These are phyloP conservation scores for Aspergillus avenaceus DNA, from an alignment of 495 filamentous ascomycete species.

Conservation along the genomic window DNA sequence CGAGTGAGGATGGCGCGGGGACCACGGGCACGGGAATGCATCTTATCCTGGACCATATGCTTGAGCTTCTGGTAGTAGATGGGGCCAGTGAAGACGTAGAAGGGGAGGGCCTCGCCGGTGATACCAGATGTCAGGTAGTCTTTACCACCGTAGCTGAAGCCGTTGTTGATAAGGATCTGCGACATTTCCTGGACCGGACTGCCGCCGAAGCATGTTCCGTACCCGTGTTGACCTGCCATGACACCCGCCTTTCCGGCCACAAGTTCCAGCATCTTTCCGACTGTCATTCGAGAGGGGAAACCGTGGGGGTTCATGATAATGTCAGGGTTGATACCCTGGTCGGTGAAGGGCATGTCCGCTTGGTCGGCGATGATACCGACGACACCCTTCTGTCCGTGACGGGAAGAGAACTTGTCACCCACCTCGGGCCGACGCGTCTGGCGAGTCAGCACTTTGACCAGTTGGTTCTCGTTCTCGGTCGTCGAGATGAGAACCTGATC, in stretches of 20 bases:
- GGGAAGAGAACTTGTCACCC: conserved; percentile 97
- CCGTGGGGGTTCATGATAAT: conserved; percentile 99
- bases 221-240: conserved; percentile 72
- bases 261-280: conserved; percentile 95
- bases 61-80: conserved; percentile 99
- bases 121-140: conserved; percentile 94
- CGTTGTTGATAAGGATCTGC: conserved; percentile 73
- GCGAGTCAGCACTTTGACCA: conserved; percentile 88
- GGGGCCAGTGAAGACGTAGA: conserved; percentile 96
- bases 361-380: conserved; percentile 93
- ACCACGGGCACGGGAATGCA: conserved; percentile 91
- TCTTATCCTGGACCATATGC: conserved; percentile 99
- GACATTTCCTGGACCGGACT: conserved; percentile 89
- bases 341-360: conserved; percentile 95
- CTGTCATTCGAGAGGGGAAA: conserved; percentile 99
- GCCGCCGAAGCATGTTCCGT: conserved; percentile 94
- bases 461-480: conserved; percentile 72
- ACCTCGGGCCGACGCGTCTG: conserved; percentile 92
- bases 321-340: conserved; percentile 84
- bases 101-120: conserved; percentile 87
- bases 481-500: conserved; percentile 90
- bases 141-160: conserved; percentile 94
- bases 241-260: conserved; percentile 93
- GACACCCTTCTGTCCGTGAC: conserved; percentile 97
- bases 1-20: conserved; percentile 89